Percentiles rank a stretch among this genome's conserved stretches.
Evolutionary conservation across 345 rosid genomes (phyloP).

Genomic region (Odontarrhena argentea): DNA sequence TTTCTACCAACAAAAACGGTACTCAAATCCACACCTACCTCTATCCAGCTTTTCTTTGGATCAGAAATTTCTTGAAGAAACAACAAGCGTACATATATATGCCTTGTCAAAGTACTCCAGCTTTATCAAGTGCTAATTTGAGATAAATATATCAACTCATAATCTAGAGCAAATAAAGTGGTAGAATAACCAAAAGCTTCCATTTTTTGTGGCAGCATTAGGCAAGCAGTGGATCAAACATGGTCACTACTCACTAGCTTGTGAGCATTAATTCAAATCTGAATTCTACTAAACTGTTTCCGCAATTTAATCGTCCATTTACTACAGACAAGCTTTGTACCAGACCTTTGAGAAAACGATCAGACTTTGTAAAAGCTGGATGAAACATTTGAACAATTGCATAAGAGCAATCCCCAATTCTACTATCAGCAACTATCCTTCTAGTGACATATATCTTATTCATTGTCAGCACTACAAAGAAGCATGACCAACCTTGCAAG

Average conservation of each 20-base stretch:
- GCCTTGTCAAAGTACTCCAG: neutral
- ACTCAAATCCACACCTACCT: neutral
- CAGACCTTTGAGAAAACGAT: neutral
- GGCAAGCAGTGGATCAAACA: neutral
- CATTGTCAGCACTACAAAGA: neutral
- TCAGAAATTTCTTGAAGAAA: neutral
- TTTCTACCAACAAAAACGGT: neutral
- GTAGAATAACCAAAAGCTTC: neutral
- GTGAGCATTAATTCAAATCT: neutral
- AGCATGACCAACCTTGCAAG: conserved; percentile 62
- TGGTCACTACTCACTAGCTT: neutral
- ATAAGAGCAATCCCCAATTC: neutral
- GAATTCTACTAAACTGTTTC: neutral
- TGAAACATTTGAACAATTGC: neutral
- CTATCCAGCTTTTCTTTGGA: neutral
- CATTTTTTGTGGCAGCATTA: neutral
- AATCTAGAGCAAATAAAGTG: neutral
- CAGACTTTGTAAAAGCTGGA: neutral
- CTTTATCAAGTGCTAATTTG: neutral
- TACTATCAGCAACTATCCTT: conserved; percentile 8
- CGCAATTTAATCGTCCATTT: neutral
- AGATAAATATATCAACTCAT: neutral
- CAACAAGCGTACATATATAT: neutral
- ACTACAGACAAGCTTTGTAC: neutral
- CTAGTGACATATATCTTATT: neutral